These are phyloP conservation scores for Boechera divaricarpa DNA, from an alignment of 345 rosid genomes.

Conservation along the genomic window DNA sequence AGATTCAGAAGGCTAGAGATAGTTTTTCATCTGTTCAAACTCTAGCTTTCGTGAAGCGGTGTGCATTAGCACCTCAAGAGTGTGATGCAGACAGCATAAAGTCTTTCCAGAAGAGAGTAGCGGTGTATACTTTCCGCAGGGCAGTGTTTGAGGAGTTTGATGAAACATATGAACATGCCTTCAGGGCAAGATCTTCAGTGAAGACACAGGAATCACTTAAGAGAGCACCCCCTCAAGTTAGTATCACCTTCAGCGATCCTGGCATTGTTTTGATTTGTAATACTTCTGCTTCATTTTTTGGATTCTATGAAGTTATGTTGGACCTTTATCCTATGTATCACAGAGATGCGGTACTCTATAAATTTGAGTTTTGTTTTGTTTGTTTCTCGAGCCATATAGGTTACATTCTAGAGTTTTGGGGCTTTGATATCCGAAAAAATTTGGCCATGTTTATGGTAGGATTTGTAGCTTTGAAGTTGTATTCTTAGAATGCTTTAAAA, in stretches of 20 bases:
- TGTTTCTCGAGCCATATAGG: background rate
- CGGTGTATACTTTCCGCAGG: constrained; percentile 63
- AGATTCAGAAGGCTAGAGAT: constrained; percentile 73
- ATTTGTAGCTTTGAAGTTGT: constrained; percentile 1
- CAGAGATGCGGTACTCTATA: constrained; percentile 5
- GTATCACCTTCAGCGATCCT: constrained; percentile 30
- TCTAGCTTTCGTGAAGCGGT: constrained; percentile 59
- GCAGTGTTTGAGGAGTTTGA: constrained; percentile 91
- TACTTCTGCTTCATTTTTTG: background rate
- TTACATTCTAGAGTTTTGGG: constrained; percentile 2
- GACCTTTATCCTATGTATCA: constrained; percentile 3
- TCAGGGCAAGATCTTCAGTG: constrained; percentile 53
- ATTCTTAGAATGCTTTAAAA: background rate
- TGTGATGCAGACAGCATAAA: constrained; percentile 52
- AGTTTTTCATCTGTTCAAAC: constrained; percentile 57
- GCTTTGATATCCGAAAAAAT: background rate
- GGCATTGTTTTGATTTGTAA: constrained; percentile 24
- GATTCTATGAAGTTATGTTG: constrained; percentile 1
- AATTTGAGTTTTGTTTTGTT: background rate
- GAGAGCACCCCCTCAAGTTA: constrained; percentile 65
- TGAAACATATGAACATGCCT: constrained; percentile 92
- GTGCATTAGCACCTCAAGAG: constrained; percentile 59
- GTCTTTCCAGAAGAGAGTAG: constrained; percentile 63
- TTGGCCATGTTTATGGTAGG: background rate
- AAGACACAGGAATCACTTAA: constrained; percentile 43